Percentiles rank a stretch among this genome's conserved stretches.
phyloP scores from a whole-genome alignment of 2,329 filamentous ascomycete genomes.

The Calycina herbarum region DNA sequence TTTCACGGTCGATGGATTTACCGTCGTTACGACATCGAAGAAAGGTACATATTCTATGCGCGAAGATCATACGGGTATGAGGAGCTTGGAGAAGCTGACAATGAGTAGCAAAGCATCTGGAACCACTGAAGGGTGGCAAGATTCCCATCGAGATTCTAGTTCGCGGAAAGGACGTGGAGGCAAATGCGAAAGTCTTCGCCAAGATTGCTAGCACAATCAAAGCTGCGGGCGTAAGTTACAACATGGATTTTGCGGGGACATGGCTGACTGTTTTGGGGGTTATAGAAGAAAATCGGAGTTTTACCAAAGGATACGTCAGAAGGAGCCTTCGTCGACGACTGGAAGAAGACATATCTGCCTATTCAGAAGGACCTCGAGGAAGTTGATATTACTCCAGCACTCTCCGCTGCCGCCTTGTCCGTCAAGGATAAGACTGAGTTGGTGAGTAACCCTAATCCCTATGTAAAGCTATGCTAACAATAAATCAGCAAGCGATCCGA shows the following conservation, averaged over 20 bases:
- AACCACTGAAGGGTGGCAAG: constrained; percentile 87
- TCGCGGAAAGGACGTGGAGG: constrained; percentile 84
- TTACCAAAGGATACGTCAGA: constrained; percentile 80
- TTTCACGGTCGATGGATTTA: constrained; percentile 82
- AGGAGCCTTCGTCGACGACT: constrained; percentile 93
- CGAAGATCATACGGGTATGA: constrained; percentile 1
- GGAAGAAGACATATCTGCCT: constrained; percentile 80
- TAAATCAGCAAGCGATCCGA: constrained; percentile 73
- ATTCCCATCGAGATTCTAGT: constrained; percentile 90
- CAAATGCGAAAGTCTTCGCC: constrained; percentile 87
- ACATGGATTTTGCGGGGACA: neutral
- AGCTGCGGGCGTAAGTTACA: constrained; percentile 69
- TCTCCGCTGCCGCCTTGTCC: constrained; percentile 82
- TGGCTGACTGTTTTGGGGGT: constrained; percentile 19
- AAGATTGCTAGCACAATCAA: constrained; percentile 87
- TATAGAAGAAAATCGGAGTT: constrained; percentile 83
- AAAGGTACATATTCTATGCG: constrained; percentile 66
- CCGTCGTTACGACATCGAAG: constrained; percentile 93
- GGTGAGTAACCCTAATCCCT: constrained; percentile 40
- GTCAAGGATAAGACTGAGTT: constrained; percentile 95
- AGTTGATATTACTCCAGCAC: constrained; percentile 78
- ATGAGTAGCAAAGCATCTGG: constrained; percentile 79
- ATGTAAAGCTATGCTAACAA: constrained; percentile 10
- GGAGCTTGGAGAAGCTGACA: constrained; percentile 37
- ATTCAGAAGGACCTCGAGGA: constrained; percentile 84